phyloP scores from a whole-genome alignment of 1,284 basidiomycete species.

The Entoloma clypeatum region DNA sequence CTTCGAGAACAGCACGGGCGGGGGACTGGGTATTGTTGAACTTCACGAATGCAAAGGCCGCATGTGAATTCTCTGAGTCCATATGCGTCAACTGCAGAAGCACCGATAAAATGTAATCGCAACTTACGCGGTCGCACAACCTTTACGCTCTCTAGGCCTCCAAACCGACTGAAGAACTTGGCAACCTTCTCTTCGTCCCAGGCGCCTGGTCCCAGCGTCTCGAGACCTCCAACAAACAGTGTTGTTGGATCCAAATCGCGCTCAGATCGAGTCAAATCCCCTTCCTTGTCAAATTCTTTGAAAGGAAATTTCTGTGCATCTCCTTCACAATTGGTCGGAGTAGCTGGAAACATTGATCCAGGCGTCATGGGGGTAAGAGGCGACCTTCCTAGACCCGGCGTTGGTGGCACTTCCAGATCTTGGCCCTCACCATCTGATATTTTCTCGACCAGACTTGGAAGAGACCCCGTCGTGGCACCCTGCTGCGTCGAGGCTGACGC shows the following conservation, averaged over 20 bases:
- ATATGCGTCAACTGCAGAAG: too few relatives aligned
- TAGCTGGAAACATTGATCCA: conserved; percentile 41
- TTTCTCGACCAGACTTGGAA: too few relatives aligned
- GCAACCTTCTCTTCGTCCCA: conserved; percentile 66
- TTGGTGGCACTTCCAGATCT: conserved; percentile 41
- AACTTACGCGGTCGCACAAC: conserved; percentile 59
- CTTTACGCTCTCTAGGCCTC: conserved; percentile 58
- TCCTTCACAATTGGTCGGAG: conserved; percentile 37
- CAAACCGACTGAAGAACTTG: conserved; percentile 57
- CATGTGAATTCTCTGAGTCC: conserved; percentile 57
- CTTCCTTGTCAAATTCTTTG: conserved; percentile 25
- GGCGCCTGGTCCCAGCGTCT: conserved; percentile 53
- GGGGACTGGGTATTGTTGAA: conserved; percentile 59
- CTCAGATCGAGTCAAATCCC: conserved; percentile 22
- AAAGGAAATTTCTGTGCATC: conserved; percentile 30
- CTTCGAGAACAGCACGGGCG: conserved; percentile 54
- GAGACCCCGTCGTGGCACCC: conserved; percentile 2
- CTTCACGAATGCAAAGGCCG: conserved; percentile 72
- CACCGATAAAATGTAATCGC: too few relatives aligned
- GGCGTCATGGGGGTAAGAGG: conserved; percentile 49
- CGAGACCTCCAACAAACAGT: conserved; percentile 72
- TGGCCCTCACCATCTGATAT: conserved; percentile 28
- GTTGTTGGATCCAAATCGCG: conserved; percentile 58
- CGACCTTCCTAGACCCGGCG: conserved; percentile 44
- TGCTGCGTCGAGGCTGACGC: conserved; percentile 14